Percentiles rank a stretch among this genome's conserved stretches.
phyloP scores from a whole-genome alignment of 2,329 filamentous ascomycete genomes.

The Neopestalotiopsis sp. region DNA sequence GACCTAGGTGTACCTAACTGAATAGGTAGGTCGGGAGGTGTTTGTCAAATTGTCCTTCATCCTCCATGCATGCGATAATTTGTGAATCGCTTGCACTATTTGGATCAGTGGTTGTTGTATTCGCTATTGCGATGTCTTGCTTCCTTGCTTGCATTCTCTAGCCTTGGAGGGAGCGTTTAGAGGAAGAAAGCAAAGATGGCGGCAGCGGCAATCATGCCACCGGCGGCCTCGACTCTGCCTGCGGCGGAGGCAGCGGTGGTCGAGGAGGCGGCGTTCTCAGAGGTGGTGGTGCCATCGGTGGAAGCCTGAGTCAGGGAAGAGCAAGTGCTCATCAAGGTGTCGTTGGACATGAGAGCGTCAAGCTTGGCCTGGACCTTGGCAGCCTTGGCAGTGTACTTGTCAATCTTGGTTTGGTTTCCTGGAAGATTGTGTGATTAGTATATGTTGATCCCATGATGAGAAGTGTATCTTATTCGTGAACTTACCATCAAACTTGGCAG shows the following conservation, averaged over 20 bases:
- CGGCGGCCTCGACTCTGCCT: slow-evolving; percentile 14
- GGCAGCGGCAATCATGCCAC: slow-evolving; percentile 16
- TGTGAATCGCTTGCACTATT: not conserved
- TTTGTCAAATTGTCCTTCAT: not conserved
- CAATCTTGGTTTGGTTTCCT: slow-evolving; percentile 41
- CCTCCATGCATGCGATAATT: not conserved
- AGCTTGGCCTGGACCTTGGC: slow-evolving; percentile 35
- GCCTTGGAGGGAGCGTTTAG: not conserved
- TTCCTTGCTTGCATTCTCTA: not conserved
- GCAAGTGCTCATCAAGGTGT: slow-evolving; percentile 41
- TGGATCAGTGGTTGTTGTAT: too few relatives aligned
- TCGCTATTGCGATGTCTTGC: not conserved
- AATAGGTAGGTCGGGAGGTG: not conserved
- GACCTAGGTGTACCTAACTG: too few relatives aligned
- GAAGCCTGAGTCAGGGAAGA: slow-evolving; percentile 20
- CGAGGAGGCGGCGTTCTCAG: not conserved
- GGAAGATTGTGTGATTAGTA: not conserved
- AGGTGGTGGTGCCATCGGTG: slow-evolving; percentile 11
- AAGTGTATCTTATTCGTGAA: not conserved
- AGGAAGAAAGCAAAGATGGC: slow-evolving; percentile 17
- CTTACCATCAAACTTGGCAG: slow-evolving; percentile 32
- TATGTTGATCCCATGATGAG: not conserved
- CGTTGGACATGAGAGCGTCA: slow-evolving; percentile 38
- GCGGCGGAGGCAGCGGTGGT: slow-evolving; percentile 16
- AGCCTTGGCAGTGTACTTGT: slow-evolving; percentile 41